phyloP scores from a whole-genome alignment of 2,329 filamentous ascomycete species.

The Xylaria sp. region DNA sequence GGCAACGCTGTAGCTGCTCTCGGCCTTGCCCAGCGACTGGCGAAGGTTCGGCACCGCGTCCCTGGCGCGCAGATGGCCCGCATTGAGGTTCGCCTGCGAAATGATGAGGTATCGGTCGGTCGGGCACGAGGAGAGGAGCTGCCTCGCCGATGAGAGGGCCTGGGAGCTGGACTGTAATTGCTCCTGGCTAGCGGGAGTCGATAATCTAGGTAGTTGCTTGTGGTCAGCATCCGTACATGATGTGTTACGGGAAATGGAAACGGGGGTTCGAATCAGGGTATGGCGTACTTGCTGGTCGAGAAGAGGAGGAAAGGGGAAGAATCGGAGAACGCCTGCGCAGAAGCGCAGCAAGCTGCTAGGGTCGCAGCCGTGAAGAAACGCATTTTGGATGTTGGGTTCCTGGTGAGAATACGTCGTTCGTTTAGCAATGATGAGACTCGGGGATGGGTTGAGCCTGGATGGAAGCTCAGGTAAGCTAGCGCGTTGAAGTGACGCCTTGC shows the following conservation, averaged over 20 bases:
- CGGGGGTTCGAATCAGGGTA: neutral
- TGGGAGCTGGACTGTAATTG: constrained; percentile 55
- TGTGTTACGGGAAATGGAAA: constrained; percentile 1
- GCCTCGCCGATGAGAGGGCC: constrained; percentile 47
- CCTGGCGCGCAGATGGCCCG: constrained; percentile 64
- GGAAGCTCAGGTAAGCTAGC: constrained; percentile 18
- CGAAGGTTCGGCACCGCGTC: constrained; percentile 54
- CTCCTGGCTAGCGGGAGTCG: constrained; percentile 40
- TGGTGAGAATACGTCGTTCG: constrained; percentile 5
- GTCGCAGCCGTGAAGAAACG: constrained; percentile 55
- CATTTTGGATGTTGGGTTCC: constrained; percentile 46
- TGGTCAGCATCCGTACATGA: constrained; percentile 3
- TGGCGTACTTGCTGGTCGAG: constrained; percentile 76
- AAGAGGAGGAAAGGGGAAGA: constrained; percentile 89
- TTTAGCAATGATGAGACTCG: constrained; percentile 9
- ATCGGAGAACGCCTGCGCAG: constrained; percentile 75
- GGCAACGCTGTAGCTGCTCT: constrained; percentile 51
- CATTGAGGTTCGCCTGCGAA: constrained; percentile 73
- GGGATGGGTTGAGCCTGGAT: constrained; percentile 15
- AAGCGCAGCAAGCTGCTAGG: constrained; percentile 58
- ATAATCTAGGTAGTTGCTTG: constrained; percentile 17
- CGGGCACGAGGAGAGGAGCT: constrained; percentile 68
- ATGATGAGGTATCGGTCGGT: constrained; percentile 78
- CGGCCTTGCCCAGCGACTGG: constrained; percentile 42
- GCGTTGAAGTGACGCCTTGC: no score